Conservation (phyloP, 345 rosid species). For the thale cress (Arabidopsis thaliana) region TAIR10.1 NC_003070.9:6895001-6895500, state of each 20-base stretch:
- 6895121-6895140: slow-evolving; percentile 40
- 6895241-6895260: slow-evolving; percentile 21
- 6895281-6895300: slow-evolving; percentile 39
- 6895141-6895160: slow-evolving; percentile 41
- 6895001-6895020: neutral
- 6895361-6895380: slow-evolving; percentile 13
- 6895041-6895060: slow-evolving; percentile 29
- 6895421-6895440: slow-evolving; percentile 45
- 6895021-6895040: slow-evolving; percentile 1
- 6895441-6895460: neutral
- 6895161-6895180: slow-evolving; percentile 40
- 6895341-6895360: slow-evolving; percentile 9
- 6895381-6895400: slow-evolving; percentile 9
- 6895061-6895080: slow-evolving; percentile 19
- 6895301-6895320: slow-evolving; percentile 29
- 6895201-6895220: slow-evolving; percentile 34
- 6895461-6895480: neutral
- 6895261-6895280: slow-evolving; percentile 33
- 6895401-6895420: slow-evolving; percentile 91
- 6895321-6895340: slow-evolving; percentile 30
- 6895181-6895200: neutral
- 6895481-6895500: neutral
- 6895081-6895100: slow-evolving; percentile 26
- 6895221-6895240: slow-evolving; percentile 34
- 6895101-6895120: slow-evolving; percentile 39